Base-by-base conservation (phyloP, 2,329 filamentous ascomycete genomes). In the Penicillium sp. region DNA sequence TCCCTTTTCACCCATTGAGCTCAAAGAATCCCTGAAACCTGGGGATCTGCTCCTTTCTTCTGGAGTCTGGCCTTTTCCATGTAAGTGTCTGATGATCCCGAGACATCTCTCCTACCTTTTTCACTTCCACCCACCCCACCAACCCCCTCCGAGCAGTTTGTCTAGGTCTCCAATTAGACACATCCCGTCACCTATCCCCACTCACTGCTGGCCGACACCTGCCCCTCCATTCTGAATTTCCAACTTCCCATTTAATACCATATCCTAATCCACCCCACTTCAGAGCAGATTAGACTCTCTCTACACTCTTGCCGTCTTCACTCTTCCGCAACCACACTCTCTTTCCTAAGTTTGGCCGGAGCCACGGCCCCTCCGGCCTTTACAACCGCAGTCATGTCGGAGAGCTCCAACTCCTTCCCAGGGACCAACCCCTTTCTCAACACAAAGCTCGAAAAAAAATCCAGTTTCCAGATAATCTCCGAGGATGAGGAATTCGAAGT, bases 401-500 rank as follows among this genome's bases (percentile, higher is more conserved):
- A 84, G 23, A 61, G 49, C 42, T 82, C 77, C 9, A 56, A 52
- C 31, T 82, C 77, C 63, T 93, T 95, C 72, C 87, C 86, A 50
- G 89, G 88, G 70, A 81, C 84, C 70, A 93, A 91, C 71, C 88
- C 88, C 31, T 91, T 91, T 62, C 82, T 86, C 70, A 86, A 86
- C 41, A 90, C 91, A 61, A 85, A 84, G 50, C 74, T 73, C 56
- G 73, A 76, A 56, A 76, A 73, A 61, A 68, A 66, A 55, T 63
- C 69, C 51, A 68, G 69, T 60, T 81, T 81, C 71, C 79, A 79
- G 55, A 81, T 88, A 54, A 83, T 92, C 50, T 75, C 80, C 52
- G 89, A 95, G 72, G 89, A 95, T 64, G 89, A 95, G 46, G 88
- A 92, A 68, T 83, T 82, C 65, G 88, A 91, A 65, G 79, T 91